Percentiles rank a stretch among this genome's conserved stretches.
Conservation (phyloP, 495 filamentous ascomycete genomes). For the Hypomontagnella submonticulosa region DNA sequence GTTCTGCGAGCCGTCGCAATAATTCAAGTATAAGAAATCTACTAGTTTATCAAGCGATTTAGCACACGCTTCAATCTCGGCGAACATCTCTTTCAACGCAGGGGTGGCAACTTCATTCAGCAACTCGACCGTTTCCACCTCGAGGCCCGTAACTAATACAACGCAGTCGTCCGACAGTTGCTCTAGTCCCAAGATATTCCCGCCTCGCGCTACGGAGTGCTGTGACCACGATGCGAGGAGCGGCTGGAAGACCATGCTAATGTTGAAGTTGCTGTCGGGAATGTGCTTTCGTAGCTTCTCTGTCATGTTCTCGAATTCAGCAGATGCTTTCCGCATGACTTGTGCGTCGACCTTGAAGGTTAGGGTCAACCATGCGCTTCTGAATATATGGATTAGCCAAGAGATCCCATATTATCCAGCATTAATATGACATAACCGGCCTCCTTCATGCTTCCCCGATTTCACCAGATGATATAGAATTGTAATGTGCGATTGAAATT, state of each 20-base stretch:
- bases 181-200: slow-evolving; percentile 65
- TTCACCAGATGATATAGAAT: no score
- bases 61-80: slow-evolving; percentile 18
- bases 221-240: slow-evolving; percentile 55
- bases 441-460: no score
- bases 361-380: slow-evolving; percentile 45
- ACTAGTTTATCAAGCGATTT: slow-evolving; percentile 22
- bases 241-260: slow-evolving; percentile 61
- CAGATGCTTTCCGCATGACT: slow-evolving; percentile 38
- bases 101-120: background rate
- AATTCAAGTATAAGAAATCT: slow-evolving; percentile 50
- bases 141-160: slow-evolving; percentile 26
- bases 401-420: no score
- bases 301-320: slow-evolving; percentile 37
- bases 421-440: no score
- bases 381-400: slow-evolving; percentile 16
- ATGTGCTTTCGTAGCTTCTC: slow-evolving; percentile 36
- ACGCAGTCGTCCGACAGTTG: slow-evolving; percentile 47
- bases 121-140: slow-evolving; percentile 38
- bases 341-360: slow-evolving; percentile 44
- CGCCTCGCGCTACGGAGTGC: slow-evolving; percentile 58
- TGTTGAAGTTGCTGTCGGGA: slow-evolving; percentile 48
- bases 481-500: no score
- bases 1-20: slow-evolving; percentile 55
- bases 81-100: slow-evolving; percentile 15